These are phyloP conservation scores for Pelargonium nanum DNA, from an alignment of 345 rosid genomes.

Conservation along the genomic window DNA sequence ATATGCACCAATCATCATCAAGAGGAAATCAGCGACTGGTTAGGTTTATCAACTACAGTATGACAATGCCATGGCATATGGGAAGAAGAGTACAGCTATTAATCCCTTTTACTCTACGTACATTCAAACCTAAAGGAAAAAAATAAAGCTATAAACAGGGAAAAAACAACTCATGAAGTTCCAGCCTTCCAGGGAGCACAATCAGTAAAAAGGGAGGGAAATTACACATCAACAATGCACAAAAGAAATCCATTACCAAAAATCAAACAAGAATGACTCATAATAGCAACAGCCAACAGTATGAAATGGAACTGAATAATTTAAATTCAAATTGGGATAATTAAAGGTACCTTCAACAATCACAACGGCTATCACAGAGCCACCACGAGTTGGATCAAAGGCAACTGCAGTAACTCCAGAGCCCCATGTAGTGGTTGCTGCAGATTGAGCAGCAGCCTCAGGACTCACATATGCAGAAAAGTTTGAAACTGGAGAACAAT, in stretches of 20 bases:
- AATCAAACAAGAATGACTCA: background rate
- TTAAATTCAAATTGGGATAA: slow-evolving; percentile 9
- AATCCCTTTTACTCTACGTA: too few species aligned
- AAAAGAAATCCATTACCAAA: too few species aligned
- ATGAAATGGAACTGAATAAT: slow-evolving; percentile 11
- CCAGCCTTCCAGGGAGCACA: too few species aligned
- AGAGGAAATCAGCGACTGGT: too few species aligned
- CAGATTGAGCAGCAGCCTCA: slow-evolving; percentile 94
- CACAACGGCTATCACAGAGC: slow-evolving; percentile 95
- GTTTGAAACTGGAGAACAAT: slow-evolving; percentile 97
- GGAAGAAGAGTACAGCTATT: too few species aligned
- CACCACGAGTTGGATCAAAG: slow-evolving; percentile 97
- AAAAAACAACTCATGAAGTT: too few species aligned
- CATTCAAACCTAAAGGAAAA: too few species aligned
- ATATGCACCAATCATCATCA: background rate
- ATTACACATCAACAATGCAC: too few species aligned
- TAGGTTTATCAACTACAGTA: too few species aligned
- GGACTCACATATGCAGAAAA: slow-evolving; percentile 99
- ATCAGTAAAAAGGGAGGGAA: too few species aligned
- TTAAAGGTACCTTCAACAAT: slow-evolving; percentile 79
- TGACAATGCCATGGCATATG: too few species aligned
- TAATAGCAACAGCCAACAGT: slow-evolving; percentile 9
- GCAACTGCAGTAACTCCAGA: slow-evolving; percentile 99
- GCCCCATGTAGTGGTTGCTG: slow-evolving; percentile 99
- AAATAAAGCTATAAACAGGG: too few species aligned